A percentile compares a stretch with the other conserved stretches of the same genome.
Conservation (phyloP, 1,139 yeast species). For the Ogataea hybrid region DNA sequence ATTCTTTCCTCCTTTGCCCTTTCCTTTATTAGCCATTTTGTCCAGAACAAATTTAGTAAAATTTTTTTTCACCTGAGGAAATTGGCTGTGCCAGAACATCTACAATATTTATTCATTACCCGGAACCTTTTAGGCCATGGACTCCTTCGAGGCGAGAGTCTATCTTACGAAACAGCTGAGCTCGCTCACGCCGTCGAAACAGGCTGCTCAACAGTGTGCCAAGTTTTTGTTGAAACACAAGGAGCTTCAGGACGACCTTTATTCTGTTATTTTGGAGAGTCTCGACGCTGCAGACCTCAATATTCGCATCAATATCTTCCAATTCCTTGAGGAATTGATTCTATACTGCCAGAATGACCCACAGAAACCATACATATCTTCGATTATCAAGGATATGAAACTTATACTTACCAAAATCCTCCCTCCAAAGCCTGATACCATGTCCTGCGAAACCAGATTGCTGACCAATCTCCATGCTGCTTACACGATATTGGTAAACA, state of each 20-base stretch:
- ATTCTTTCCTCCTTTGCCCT: conserved; percentile 64
- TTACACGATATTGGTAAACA: conserved; percentile 31
- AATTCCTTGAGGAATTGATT: conserved; percentile 61
- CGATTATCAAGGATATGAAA: conserved; percentile 42
- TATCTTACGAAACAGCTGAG: conserved; percentile 64
- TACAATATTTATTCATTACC: conserved; percentile 8
- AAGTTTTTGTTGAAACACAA: conserved; percentile 57
- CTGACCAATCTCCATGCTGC: conserved; percentile 50
- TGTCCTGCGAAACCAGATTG: conserved; percentile 13
- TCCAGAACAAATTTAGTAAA: conserved; percentile 1
- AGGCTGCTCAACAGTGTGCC: conserved; percentile 53
- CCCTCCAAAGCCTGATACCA: conserved; percentile 37
- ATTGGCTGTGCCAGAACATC: conserved; percentile 6
- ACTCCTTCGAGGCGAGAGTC: conserved; percentile 74
- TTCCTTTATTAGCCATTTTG: conserved; percentile 33
- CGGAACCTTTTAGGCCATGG: conserved; percentile 44
- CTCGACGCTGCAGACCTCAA: conserved; percentile 58
- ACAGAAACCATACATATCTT: conserved; percentile 44
- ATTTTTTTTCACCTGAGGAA: conserved; percentile 5
- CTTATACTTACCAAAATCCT: conserved; percentile 51
- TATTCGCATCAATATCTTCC: conserved; percentile 62
- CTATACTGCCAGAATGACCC: conserved; percentile 29
- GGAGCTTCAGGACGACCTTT: conserved; percentile 69
- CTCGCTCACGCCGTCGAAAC: conserved; percentile 60
- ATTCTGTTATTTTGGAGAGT: conserved; percentile 68